Evolutionary conservation across 768 basidiomycete species (phyloP), one percentile per base, ranked within the genome.

Genomic region (Mycena olivaceomarginata): DNA sequence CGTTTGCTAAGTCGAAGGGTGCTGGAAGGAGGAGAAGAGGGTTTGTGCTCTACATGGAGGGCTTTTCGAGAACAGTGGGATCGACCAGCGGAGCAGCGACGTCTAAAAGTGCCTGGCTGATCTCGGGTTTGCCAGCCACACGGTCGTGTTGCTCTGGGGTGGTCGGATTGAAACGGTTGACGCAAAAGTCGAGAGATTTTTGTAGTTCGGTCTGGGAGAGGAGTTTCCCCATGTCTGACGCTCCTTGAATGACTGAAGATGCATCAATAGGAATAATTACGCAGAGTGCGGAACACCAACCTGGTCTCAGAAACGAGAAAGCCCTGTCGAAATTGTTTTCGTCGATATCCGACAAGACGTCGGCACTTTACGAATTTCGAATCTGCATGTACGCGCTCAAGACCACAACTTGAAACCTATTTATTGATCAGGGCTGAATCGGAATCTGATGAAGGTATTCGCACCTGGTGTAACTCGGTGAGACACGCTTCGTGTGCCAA

Each of bases 381-480:
- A 94, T 93, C 79, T 94, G 93, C 83, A 93, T 94, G 83, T 94
- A 94, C 77, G 93, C 93, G 77, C 93, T 93, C n/a, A 94, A 85
- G 37, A 93, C 93, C 25, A 94, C 93, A 13, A 94, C 88, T 80
- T 93, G 90, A 80, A 94, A 94, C 79, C 92, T 93, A 70, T 3
- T 57, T 5, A 31, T 62, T 53, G n/a, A 22, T 73, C 22, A 75
- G 76, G 37, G 7, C 8, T 63, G 51, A 53, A 48, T 40, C 3
- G 31, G 20, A 25, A 46, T 10, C 22, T 20, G 48, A 25, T 10
- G 25, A 10, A 62, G 12, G 13, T 1, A 56, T 22, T n/a, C 77
- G 37, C 80, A 91, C 91, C 92, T 89, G 8, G 92, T 92, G 81
- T 92, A 92, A 79, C 91, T 91, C 12, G 88, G 90, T 45, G 90